Base-by-base conservation (phyloP, 2,329 filamentous ascomycete genomes). In the Leptographium flavum region DNA sequence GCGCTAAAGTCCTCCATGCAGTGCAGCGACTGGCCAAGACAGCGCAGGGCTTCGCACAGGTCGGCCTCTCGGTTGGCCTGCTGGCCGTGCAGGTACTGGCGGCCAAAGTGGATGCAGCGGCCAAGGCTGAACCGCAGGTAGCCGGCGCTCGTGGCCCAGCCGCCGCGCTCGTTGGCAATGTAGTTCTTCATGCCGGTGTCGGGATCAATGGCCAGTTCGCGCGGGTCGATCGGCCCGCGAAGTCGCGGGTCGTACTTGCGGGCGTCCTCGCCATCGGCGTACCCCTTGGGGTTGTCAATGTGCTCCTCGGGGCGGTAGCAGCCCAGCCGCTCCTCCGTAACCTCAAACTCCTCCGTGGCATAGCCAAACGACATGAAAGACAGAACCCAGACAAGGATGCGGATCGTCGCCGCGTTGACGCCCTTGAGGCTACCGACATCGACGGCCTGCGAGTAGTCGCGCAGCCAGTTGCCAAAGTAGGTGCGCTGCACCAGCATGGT, bases 121-220 rank as follows among this genome's bases (percentile, higher is more conserved):
- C 71, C 71, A 50, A 92, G 70, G 54, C 83, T 87, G 63, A 77
- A 85, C 53, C 80, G 79, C 48, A 94, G 71, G 56, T 90, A 95
- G 33, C 84, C 88, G 8, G 84, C 69, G 51, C 87, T 94, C 19
- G 92, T 98, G 1, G 88, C 86, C 84, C 88, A 95, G 35, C 76
- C 74, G 5, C 87, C 86, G 14, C 66, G 69, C 60, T 96, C 90
- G 56, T 95, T 96, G 49, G 90, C 80, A 53, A 98, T 96, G 62
- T 98, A 98, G 60, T 96, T 96, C 64, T 96, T 98, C 90, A 98
- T 94, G n/a, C 88, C 88, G 1, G 85, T 92, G 6, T 73, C 66
- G 30, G 66, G 65, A 56, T 92, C 85, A 46, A 92, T 74, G 48
- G 84, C 78, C 19, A 84, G 75, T 57, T 92, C 85, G 35, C 74